Base-by-base conservation (phyloP, 768 basidiomycete genomes). In the Suillus hirtellus region DNA sequence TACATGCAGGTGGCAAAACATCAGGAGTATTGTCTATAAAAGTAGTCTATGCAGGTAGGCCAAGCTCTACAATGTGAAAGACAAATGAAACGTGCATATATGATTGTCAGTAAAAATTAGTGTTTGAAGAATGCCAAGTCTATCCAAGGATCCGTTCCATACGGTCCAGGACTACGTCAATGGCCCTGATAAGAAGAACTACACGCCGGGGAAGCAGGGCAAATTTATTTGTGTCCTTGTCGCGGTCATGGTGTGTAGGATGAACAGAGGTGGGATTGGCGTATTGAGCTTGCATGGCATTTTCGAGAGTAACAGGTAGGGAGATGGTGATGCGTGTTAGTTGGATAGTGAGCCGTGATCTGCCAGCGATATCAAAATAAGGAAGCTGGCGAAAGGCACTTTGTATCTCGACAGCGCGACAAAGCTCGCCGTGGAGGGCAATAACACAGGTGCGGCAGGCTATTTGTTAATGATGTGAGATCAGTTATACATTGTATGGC, bases 321-420 rank as follows among this genome's bases (percentile, higher is more conserved):
- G 81, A 84, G 61, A 94, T 82, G 4, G 90, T 88, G 68, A 93
- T 88, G 21, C 93, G 85, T 3, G 88, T 88, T 49, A 95, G 82
- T 67, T 89, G 88, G 46, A 94, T 85, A 9, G 89, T 89, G 42
- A 94, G 79, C 11, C 91, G 85, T 2, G 88, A 87, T 15, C 93
- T 88, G 15, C 89, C 88, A 55, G 87, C 79, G 63, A 95, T 76
- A 73, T 93, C 90, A 66, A 93, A 83, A 70, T 92, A 94, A 14
- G 89, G 86, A 31, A 94, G 82, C 59, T 86, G 82, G 31, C 88
- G 85, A 64, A 95, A 88, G 7, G 86, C 84, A 66, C 87, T 85
- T 69, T 93, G 93, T 24, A 93, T 82, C 70, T 95, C 92, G 65
- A 93, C 83, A n/a, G 93, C 83, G 44, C 88, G 85, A n/a, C 83